Conservation (phyloP, 768 basidiomycete genomes). For the Lentinula sp. region DNA sequence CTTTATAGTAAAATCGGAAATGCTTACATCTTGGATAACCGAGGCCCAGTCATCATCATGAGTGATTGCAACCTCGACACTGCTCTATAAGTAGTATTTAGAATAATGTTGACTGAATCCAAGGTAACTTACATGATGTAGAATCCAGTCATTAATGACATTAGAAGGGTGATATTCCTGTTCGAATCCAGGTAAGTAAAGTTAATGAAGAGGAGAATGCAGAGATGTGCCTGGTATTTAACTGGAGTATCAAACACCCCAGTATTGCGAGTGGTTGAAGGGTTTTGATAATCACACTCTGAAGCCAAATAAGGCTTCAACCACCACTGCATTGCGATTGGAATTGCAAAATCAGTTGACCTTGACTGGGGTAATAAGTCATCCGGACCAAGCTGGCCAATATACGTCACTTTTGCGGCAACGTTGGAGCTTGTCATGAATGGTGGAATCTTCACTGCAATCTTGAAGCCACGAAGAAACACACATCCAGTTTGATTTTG, state of each 20-base stretch:
- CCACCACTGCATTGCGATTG: background rate
- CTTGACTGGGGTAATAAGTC: background rate
- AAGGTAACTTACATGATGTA: background rate
- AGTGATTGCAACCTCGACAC: background rate
- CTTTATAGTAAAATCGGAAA: background rate
- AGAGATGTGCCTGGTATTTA: background rate
- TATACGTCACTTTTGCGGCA: background rate
- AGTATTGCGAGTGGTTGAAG: too few species aligned
- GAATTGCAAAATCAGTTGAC: background rate
- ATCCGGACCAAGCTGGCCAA: background rate
- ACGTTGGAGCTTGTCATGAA: background rate
- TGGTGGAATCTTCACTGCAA: background rate
- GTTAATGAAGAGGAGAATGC: background rate
- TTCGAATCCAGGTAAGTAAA: background rate
- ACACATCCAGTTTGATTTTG: background rate
- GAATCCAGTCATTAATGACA: background rate
- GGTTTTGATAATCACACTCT: too few species aligned
- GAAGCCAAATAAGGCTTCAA: background rate
- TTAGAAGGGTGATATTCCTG: background rate
- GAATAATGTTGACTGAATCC: too few species aligned
- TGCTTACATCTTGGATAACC: background rate
- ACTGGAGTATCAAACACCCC: background rate
- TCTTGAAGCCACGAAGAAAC: constrained; percentile 1
- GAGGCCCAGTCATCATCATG: constrained; percentile 2
- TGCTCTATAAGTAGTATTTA: background rate